Evolutionary conservation across 2,329 filamentous ascomycete genomes (phyloP).

Genomic region (Alternaria consortialis): DNA sequence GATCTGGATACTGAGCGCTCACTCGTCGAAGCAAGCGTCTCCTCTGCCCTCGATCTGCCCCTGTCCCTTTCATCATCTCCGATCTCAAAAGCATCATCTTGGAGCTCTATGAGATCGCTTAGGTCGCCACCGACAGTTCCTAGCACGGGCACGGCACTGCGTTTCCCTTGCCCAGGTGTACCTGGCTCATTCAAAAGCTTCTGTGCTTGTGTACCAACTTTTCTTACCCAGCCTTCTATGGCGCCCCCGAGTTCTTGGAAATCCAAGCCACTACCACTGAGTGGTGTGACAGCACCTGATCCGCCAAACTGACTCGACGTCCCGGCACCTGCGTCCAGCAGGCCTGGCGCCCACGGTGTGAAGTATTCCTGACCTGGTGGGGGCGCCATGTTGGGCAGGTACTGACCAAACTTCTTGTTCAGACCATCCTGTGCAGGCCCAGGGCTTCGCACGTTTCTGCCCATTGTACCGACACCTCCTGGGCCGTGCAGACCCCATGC

Average conservation of each 20-base stretch:
- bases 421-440: conserved; percentile 86
- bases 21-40: conserved; percentile 23
- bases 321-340: conserved; percentile 45
- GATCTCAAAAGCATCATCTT: conserved; percentile 63
- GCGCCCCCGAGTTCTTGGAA: conserved; percentile 87
- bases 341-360: conserved; percentile 51
- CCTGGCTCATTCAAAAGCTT: conserved; percentile 47
- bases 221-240: conserved; percentile 89
- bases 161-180: conserved; percentile 41
- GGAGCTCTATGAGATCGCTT: conserved; percentile 76
- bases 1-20: conserved; percentile 24
- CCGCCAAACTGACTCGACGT: conserved; percentile 38
- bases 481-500: conserved; percentile 74
- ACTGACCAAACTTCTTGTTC: conserved; percentile 83
- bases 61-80: conserved; percentile 45
- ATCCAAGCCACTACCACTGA: conserved; percentile 50
- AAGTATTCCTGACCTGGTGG: conserved; percentile 65
- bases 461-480: conserved; percentile 87
- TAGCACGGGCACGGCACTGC: conserved; percentile 46
- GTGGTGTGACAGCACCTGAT: conserved; percentile 41
- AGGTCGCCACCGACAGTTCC: conserved; percentile 58
- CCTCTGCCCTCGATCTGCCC: conserved; percentile 33
- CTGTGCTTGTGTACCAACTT: conserved; percentile 72
- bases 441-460: conserved; percentile 72
- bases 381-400: conserved; percentile 77